Percentiles rank a stretch among this genome's conserved stretches.
phyloP scores from a whole-genome alignment of 805 yeast genomes.

The Ogataea henricii region DNA sequence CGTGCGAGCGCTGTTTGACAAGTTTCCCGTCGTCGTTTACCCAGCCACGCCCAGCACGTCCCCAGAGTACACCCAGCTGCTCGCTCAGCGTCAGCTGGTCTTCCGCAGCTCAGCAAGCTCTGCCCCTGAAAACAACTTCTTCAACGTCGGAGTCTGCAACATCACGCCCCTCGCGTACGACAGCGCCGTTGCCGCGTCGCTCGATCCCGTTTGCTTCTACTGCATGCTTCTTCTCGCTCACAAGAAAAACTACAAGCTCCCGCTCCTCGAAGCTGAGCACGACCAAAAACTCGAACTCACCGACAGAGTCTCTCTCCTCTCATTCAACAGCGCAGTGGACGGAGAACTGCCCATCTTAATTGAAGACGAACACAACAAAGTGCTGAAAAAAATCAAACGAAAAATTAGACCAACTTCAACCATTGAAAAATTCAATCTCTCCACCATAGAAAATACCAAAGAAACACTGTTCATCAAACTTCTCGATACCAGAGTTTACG shows the following conservation, averaged over 20 bases:
- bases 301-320: slow-evolving; percentile 44
- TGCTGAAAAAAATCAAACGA: slow-evolving; percentile 31
- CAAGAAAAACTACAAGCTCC: slow-evolving; percentile 47
- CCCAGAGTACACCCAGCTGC: slow-evolving; percentile 9
- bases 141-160: slow-evolving; percentile 58
- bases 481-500: slow-evolving; percentile 51
- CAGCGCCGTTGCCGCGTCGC: slow-evolving; percentile 40
- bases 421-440: slow-evolving; percentile 39
- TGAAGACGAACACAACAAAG: slow-evolving; percentile 47
- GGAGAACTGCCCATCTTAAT: slow-evolving; percentile 56
- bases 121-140: slow-evolving; percentile 31
- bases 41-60: slow-evolving; percentile 36
- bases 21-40: slow-evolving; percentile 51
- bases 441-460: slow-evolving; percentile 34
- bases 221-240: slow-evolving; percentile 48
- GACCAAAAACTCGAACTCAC: slow-evolving; percentile 10
- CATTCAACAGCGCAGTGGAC: slow-evolving; percentile 51
- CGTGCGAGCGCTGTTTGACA: slow-evolving; percentile 46
- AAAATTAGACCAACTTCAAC: slow-evolving; percentile 39
- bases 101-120: slow-evolving; percentile 8
- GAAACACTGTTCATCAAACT: slow-evolving; percentile 41
- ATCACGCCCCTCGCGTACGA: slow-evolving; percentile 36
- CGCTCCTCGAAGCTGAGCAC: slow-evolving; percentile 28
- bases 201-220: slow-evolving; percentile 60
- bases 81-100: slow-evolving; percentile 27